phyloP scores from a whole-genome alignment of 1,284 basidiomycete genomes.

The Ceratobasidium sp. region DNA sequence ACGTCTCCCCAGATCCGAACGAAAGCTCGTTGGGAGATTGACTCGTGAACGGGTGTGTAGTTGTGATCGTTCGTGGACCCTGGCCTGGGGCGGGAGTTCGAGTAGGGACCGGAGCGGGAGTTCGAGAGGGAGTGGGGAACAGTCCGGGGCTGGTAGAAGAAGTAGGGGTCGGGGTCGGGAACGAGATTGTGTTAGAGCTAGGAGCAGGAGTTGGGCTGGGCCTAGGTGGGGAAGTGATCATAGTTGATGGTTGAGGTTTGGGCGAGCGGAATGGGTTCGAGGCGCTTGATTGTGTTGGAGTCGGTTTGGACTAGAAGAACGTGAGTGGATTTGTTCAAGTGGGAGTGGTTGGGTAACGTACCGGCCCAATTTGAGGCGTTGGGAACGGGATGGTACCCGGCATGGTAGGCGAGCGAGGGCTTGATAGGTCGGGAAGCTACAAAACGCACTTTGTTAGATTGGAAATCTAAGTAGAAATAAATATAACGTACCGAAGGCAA shows the following conservation, averaged over 20 bases:
- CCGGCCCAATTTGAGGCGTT: neutral
- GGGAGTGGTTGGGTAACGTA: neutral
- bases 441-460: neutral
- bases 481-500: neutral
- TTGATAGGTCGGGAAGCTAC: neutral
- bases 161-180: too few relatives aligned
- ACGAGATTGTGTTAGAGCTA: too few relatives aligned
- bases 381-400: neutral
- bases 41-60: neutral
- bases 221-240: too few relatives aligned
- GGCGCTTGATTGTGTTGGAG: neutral
- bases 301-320: neutral
- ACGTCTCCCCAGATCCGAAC: neutral
- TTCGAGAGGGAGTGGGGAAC: neutral
- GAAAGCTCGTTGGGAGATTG: constrained; percentile 4
- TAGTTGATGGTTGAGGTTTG: neutral
- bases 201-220: too few relatives aligned
- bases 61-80: neutral
- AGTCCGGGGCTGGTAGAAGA: neutral
- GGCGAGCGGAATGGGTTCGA: neutral
- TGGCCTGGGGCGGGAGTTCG: neutral
- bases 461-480: neutral
- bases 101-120: neutral
- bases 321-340: neutral
- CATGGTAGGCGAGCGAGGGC: neutral